These are phyloP conservation scores for Penicillium sp. DNA, from an alignment of 2,329 filamentous ascomycete species.

Conservation along the genomic window DNA sequence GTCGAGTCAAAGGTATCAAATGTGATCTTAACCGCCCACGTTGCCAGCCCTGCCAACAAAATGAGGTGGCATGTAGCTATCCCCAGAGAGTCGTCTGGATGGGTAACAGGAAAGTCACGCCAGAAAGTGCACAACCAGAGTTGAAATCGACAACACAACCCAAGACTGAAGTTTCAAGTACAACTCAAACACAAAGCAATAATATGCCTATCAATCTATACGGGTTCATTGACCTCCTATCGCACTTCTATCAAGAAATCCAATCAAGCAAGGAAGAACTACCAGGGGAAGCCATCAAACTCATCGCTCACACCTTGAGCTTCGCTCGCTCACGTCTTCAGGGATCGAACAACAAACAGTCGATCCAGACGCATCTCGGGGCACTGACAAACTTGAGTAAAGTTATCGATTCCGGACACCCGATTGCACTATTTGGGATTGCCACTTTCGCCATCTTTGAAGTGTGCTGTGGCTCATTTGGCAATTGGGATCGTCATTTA, in stretches of 20 bases:
- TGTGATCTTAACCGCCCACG: conserved; percentile 33
- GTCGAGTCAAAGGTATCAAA: conserved; percentile 26
- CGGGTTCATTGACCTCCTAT: conserved; percentile 27
- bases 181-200: not conserved
- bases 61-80: conserved; percentile 23
- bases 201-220: conserved; percentile 23
- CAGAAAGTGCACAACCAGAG: not conserved
- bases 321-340: conserved; percentile 26
- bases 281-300: conserved; percentile 22
- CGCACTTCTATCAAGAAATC: conserved; percentile 26
- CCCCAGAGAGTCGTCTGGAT: conserved; percentile 30
- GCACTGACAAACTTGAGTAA: conserved; percentile 41
- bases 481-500: conserved; percentile 39
- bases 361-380: conserved; percentile 31
- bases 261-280: conserved; percentile 19
- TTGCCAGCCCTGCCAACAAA: conserved; percentile 26
- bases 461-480: conserved; percentile 46
- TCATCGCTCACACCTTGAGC: conserved; percentile 25
- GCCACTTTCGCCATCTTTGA: conserved; percentile 48
- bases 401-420: conserved; percentile 42
- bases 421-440: conserved; percentile 46
- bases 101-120: conserved; percentile 9
- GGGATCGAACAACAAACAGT: conserved; percentile 17
- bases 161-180: not conserved
- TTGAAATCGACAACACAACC: not conserved